These are phyloP conservation scores for Dendrobium officinale DNA, from an alignment of 106 monocot species.

Conservation along the genomic window DNA sequence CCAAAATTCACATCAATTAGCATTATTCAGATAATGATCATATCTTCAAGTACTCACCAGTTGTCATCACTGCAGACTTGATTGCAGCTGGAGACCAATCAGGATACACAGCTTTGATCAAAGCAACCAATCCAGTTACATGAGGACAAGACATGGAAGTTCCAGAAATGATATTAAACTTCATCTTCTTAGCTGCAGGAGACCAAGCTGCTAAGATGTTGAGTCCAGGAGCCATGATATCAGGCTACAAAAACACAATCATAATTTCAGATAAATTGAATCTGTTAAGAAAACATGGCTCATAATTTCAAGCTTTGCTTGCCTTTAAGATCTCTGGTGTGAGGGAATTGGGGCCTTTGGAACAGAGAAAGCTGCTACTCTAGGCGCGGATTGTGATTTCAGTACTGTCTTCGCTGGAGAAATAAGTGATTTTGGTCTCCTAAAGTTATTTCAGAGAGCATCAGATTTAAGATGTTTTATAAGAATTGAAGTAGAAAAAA, in stretches of 20 bases:
- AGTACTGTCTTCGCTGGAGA: constrained; percentile 45
- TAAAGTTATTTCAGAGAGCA: constrained; percentile 12
- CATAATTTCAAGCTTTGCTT: background rate
- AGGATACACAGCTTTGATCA: constrained; percentile 72
- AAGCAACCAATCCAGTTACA: constrained; percentile 68
- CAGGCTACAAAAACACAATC: constrained; percentile 43
- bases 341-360: constrained; percentile 82
- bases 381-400: constrained; percentile 53
- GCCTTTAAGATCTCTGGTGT: constrained; percentile 91
- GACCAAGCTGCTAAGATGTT: constrained; percentile 97
- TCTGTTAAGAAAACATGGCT: background rate
- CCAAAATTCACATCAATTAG: too few species aligned
- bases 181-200: constrained; percentile 45
- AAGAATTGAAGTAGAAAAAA: background rate
- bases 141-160: constrained; percentile 98
- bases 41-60: constrained; percentile 27
- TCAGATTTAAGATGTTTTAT: background rate
- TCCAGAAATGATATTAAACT: constrained; percentile 75
- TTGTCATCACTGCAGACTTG: constrained; percentile 90
- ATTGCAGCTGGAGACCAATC: constrained; percentile 89
- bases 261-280: background rate
- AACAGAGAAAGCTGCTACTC: constrained; percentile 76
- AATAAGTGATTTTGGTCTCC: constrained; percentile 56
- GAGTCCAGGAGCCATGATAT: constrained; percentile 75
- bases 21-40: too few species aligned